Conservation (phyloP, 2,329 filamentous ascomycete genomes). For the Claviceps sp. region DNA sequence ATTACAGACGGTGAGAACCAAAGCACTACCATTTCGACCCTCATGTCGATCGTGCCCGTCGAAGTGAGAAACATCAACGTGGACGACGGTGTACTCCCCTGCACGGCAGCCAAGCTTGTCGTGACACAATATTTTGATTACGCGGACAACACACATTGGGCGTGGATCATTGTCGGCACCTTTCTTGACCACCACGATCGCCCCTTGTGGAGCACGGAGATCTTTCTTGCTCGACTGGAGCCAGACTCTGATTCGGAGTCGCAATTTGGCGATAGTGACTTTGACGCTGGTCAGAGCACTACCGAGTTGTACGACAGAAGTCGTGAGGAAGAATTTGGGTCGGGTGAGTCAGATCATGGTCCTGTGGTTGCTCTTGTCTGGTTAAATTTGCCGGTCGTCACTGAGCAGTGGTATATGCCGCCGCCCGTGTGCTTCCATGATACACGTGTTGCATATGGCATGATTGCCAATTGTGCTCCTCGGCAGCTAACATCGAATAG, state of each 20-base stretch:
- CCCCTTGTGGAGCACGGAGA: constrained; percentile 32
- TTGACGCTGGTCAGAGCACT: constrained; percentile 10
- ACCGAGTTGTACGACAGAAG: constrained; percentile 1
- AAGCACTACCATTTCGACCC: not conserved
- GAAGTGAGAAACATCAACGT: constrained; percentile 15
- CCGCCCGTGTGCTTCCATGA: not conserved
- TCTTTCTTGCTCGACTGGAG: constrained; percentile 24
- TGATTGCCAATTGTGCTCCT: not conserved
- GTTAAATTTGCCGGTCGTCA: not conserved
- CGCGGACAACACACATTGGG: constrained; percentile 24
- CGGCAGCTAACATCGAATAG: constrained; percentile 1
- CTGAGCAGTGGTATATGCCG: not conserved
- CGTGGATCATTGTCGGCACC: constrained; percentile 31
- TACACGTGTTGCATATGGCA: not conserved
- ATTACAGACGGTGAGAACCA: not conserved
- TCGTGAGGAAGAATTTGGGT: constrained; percentile 5
- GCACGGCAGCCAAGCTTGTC: constrained; percentile 31
- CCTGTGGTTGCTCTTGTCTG: constrained; percentile 3
- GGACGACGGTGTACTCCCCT: constrained; percentile 23
- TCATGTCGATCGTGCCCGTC: constrained; percentile 10
- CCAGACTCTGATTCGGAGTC: constrained; percentile 11
- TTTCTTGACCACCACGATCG: constrained; percentile 31
- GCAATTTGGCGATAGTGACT: constrained; percentile 10
- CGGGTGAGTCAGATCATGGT: constrained; percentile 1
- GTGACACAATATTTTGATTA: constrained; percentile 29